Percentiles rank a stretch among this genome's conserved stretches.
Evolutionary conservation across 495 filamentous ascomycete genomes (phyloP).

Genomic region (Annulohypoxylon maeteangense): DNA sequence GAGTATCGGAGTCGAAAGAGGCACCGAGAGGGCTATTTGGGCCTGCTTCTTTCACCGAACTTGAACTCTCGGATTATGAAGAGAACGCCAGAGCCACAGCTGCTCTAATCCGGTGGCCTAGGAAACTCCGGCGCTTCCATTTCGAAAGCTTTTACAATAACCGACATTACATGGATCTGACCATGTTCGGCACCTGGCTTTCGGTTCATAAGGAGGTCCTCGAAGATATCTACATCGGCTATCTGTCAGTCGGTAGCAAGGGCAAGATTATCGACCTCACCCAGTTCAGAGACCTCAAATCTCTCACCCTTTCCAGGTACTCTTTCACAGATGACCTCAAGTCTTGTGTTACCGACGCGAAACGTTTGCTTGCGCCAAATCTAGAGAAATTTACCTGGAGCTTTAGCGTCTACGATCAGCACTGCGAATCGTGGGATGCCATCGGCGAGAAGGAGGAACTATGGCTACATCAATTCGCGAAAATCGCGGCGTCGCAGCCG

Average conservation of each 20-base stretch:
- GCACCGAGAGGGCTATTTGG: background rate
- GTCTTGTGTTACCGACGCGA: background rate
- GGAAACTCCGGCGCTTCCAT: background rate
- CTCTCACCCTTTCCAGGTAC: background rate
- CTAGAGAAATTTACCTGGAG: background rate
- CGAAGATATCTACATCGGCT: background rate
- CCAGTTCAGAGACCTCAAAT: background rate
- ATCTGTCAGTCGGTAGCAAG: background rate
- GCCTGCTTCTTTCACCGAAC: background rate
- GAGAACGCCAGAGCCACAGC: background rate
- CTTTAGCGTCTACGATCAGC: background rate
- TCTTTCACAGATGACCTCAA: background rate
- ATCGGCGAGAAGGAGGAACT: background rate
- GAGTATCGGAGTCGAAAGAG: background rate
- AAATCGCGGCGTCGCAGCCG: background rate
- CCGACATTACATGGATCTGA: background rate
- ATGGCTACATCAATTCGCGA: background rate
- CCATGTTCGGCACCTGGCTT: background rate
- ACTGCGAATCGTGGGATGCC: background rate
- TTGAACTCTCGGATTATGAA: background rate
- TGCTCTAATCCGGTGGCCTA: background rate
- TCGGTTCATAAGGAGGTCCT: background rate
- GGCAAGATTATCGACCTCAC: background rate
- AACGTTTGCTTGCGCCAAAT: background rate
- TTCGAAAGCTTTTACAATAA: background rate